Percentiles rank a stretch among this genome's conserved stretches.
Conservation (phyloP, 306 rosid genomes). For the Corylus avellana region DNA sequence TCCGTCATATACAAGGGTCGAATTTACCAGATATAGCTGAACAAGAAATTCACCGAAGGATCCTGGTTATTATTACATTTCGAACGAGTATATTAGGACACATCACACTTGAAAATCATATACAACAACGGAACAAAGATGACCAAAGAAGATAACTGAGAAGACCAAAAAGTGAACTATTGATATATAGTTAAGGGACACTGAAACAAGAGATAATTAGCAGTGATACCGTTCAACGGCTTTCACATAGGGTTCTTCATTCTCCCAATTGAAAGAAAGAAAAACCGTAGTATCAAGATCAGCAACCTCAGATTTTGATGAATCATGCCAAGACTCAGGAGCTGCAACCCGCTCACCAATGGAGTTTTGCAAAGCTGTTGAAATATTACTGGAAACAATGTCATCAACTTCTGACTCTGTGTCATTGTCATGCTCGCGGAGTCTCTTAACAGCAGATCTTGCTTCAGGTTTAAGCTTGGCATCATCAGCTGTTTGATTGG, state of each 20-base stretch:
- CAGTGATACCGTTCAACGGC: slow-evolving; percentile 78
- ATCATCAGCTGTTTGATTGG: slow-evolving; percentile 61
- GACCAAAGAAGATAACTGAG: slow-evolving; percentile 10
- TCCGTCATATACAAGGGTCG: not conserved
- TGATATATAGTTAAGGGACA: not conserved
- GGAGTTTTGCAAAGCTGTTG: slow-evolving; percentile 50
- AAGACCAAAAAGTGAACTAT: slow-evolving; percentile 12
- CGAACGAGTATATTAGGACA: not conserved
- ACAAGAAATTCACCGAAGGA: not conserved
- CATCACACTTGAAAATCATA: not conserved
- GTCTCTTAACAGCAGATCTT: slow-evolving; percentile 81
- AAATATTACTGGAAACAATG: slow-evolving; percentile 53
- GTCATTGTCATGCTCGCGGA: slow-evolving; percentile 79
- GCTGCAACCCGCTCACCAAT: slow-evolving; percentile 53
- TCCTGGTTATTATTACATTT: not conserved
- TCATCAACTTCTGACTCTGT: slow-evolving; percentile 88
- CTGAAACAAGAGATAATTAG: slow-evolving; percentile 26
- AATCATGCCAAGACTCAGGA: slow-evolving; percentile 59
- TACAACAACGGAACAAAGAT: slow-evolving; percentile 7
- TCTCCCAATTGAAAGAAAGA: slow-evolving; percentile 96
- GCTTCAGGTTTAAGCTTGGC: slow-evolving; percentile 47
- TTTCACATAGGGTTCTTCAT: slow-evolving; percentile 88
- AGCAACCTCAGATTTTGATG: slow-evolving; percentile 67
- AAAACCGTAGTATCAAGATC: slow-evolving; percentile 74
- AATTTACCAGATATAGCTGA: not conserved